phyloP scores from a whole-genome alignment of 306 rosid genomes.

The Clitoria ternatea region DNA sequence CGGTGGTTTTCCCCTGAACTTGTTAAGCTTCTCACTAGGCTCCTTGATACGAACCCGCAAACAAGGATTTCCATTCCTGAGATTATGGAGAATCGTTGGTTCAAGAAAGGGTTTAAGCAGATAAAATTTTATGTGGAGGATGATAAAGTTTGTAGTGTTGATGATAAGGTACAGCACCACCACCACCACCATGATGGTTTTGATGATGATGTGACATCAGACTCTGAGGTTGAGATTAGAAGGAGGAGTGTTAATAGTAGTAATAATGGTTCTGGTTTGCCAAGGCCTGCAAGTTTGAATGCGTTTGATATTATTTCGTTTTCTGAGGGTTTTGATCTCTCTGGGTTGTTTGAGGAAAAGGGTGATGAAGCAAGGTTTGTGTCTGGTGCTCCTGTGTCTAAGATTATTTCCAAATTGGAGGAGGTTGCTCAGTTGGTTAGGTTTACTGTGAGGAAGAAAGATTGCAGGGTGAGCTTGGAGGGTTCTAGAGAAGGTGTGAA shows the following conservation, averaged over 20 bases:
- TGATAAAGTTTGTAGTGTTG: slow-evolving; percentile 37
- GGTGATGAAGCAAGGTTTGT: slow-evolving; percentile 56
- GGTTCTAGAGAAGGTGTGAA: slow-evolving; percentile 55
- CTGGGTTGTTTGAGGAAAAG: slow-evolving; percentile 56
- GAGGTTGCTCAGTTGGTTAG: slow-evolving; percentile 52
- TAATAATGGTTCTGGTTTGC: background rate
- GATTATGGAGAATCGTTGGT: slow-evolving; percentile 48
- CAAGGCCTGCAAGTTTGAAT: slow-evolving; percentile 57
- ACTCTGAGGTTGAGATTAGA: slow-evolving; percentile 24
- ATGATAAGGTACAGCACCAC: background rate
- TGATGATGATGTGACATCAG: slow-evolving; percentile 14
- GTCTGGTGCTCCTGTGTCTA: slow-evolving; percentile 36
- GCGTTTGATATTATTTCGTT: slow-evolving; percentile 62
- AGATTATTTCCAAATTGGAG: slow-evolving; percentile 56
- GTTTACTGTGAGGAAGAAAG: slow-evolving; percentile 57
- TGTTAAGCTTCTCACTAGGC: slow-evolving; percentile 17
- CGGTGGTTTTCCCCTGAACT: slow-evolving; percentile 51
- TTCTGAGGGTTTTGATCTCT: slow-evolving; percentile 58
- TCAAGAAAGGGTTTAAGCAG: slow-evolving; percentile 41
- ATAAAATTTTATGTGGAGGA: slow-evolving; percentile 51
- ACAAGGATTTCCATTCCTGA: slow-evolving; percentile 44
- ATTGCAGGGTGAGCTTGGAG: slow-evolving; percentile 55
- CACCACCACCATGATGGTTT: background rate
- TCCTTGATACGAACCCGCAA: slow-evolving; percentile 46
- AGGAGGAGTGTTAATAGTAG: background rate